Percentiles rank a stretch among this genome's conserved stretches.
phyloP scores from a whole-genome alignment of 1,139 yeast genomes.

The Diutina scorzettiae region DNA sequence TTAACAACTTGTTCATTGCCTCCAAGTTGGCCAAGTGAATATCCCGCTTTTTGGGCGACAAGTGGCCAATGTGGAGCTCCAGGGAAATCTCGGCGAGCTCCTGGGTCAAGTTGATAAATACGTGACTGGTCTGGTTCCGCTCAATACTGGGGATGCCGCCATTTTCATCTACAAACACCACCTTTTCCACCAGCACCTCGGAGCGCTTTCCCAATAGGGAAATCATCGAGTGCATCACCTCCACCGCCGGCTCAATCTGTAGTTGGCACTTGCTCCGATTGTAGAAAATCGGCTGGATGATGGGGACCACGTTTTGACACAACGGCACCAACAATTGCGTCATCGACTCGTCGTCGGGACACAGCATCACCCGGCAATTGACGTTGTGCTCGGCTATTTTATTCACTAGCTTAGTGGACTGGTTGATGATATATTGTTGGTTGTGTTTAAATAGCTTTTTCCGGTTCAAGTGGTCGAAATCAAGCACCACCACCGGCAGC shows the following conservation, averaged over 20 bases:
- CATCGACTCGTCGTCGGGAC: slow-evolving; percentile 14
- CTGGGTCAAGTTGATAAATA: slow-evolving; percentile 73
- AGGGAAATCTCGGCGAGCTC: slow-evolving; percentile 58
- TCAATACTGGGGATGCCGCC: slow-evolving; percentile 92
- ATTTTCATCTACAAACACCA: slow-evolving; percentile 62
- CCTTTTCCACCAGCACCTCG: slow-evolving; percentile 53
- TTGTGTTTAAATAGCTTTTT: slow-evolving; percentile 19
- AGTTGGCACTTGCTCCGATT: slow-evolving; percentile 22
- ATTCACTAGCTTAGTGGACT: slow-evolving; percentile 22
- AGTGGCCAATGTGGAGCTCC: slow-evolving; percentile 47
- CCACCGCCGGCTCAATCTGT: slow-evolving; percentile 11
- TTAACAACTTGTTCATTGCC: slow-evolving; percentile 37
- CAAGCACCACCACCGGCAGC: slow-evolving; percentile 21
- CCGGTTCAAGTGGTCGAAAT: slow-evolving; percentile 20
- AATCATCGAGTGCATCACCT: slow-evolving; percentile 1
- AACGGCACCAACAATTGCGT: slow-evolving; percentile 29
- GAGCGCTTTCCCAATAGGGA: slow-evolving; percentile 19
- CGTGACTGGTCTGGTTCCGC: slow-evolving; percentile 74
- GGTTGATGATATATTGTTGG: slow-evolving; percentile 22
- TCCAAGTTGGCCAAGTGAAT: slow-evolving; percentile 43
- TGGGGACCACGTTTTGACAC: slow-evolving; percentile 41
- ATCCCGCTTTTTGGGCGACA: slow-evolving; percentile 32
- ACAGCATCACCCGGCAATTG: slow-evolving; percentile 13
- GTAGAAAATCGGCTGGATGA: slow-evolving; percentile 47
- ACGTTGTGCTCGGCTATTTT: slow-evolving; percentile 15